Conservation (phyloP, 192 early-diverging fungal species). For the Chytriomyces hyalinus region DNA sequence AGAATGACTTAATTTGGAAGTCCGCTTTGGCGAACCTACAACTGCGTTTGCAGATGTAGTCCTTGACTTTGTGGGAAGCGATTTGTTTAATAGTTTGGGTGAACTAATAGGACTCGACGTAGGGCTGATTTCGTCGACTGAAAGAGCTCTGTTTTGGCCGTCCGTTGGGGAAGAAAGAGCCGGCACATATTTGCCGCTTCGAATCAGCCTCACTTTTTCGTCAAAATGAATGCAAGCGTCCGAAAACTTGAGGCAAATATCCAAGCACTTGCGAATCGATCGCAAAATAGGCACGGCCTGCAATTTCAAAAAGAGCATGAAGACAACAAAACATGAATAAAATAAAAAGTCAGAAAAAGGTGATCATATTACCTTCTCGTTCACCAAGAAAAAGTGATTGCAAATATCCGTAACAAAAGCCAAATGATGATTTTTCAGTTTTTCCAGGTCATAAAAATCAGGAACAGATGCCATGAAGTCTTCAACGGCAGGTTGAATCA, state of each 20-base stretch:
- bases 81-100: background rate
- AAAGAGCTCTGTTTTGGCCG: background rate
- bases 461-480: slow-evolving; percentile 6
- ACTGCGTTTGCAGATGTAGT: background rate
- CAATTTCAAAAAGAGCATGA: background rate
- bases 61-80: background rate
- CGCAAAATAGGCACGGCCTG: slow-evolving; percentile 19
- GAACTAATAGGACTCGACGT: background rate
- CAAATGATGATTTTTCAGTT: slow-evolving; percentile 8
- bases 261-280: slow-evolving; percentile 29
- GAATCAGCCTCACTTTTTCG: background rate
- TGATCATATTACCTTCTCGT: slow-evolving; percentile 22
- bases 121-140: background rate
- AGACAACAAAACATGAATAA: background rate
- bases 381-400: slow-evolving; percentile 31
- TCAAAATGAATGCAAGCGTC: slow-evolving; percentile 27
- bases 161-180: background rate
- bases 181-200: background rate
- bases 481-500: slow-evolving; percentile 16
- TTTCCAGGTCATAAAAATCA: slow-evolving; percentile 19
- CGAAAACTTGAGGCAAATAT: slow-evolving; percentile 31
- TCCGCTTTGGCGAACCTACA: background rate
- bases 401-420: slow-evolving; percentile 28
- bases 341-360: background rate
- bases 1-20: background rate